phyloP scores from a whole-genome alignment of 768 basidiomycete genomes.

The Guyanaporus albipodus region DNA sequence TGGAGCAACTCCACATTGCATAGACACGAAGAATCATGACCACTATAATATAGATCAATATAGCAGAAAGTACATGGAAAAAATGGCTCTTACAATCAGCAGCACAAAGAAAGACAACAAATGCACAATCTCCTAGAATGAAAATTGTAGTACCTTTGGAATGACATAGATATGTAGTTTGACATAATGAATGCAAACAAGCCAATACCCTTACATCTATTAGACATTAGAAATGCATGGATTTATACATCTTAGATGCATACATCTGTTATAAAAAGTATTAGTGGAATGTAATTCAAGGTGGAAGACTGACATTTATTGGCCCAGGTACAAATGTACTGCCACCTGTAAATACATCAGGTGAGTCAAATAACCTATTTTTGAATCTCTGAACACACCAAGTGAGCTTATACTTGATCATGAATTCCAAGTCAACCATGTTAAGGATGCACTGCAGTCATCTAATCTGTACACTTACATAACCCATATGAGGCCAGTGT shows the following conservation, averaged over 20 bases:
- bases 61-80: not conserved
- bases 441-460: not conserved
- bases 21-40: not conserved
- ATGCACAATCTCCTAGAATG: rapidly evolving
- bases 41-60: not conserved
- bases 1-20: not conserved
- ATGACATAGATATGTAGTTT: no score
- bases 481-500: not conserved
- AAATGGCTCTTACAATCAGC: not conserved
- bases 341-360: not conserved
- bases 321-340: not conserved
- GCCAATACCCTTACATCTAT: not conserved
- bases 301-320: not conserved
- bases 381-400: not conserved
- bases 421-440: not conserved
- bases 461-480: not conserved
- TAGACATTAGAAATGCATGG: no score
- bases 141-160: not conserved
- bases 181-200: not conserved
- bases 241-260: no score
- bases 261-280: not conserved
- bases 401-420: not conserved
- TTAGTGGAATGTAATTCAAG: not conserved
- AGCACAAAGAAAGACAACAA: not conserved
- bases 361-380: not conserved